phyloP scores from a whole-genome alignment of 1,139 yeast species.

The Hyphopichia burtonii region DNA sequence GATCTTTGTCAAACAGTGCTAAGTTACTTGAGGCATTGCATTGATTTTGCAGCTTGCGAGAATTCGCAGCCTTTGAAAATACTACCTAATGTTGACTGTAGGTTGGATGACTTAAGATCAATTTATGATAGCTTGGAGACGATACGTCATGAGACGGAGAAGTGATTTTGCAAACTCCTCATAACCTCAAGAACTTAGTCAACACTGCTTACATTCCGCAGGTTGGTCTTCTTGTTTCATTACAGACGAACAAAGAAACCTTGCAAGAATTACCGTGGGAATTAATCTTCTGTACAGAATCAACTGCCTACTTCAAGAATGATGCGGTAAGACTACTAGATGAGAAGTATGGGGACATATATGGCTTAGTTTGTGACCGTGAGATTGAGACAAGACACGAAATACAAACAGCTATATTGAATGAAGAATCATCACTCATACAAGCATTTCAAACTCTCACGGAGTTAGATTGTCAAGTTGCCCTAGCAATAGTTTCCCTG shows the following conservation, averaged over 20 bases:
- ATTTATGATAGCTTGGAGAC: constrained; percentile 35
- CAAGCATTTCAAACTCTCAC: constrained; percentile 20
- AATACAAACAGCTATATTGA: constrained; percentile 25
- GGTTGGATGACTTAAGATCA: constrained; percentile 27
- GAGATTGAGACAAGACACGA: constrained; percentile 40
- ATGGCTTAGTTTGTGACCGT: constrained; percentile 34
- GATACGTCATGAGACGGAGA: constrained; percentile 14
- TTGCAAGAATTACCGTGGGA: constrained; percentile 22
- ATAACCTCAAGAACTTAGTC: constrained; percentile 9
- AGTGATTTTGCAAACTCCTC: constrained; percentile 12
- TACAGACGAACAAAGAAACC: constrained; percentile 2
- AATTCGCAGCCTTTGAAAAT: constrained; percentile 28
- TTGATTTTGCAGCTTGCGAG: constrained; percentile 33
- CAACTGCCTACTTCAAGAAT: constrained; percentile 35
- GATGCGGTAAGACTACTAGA: constrained; percentile 28
- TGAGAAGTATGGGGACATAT: constrained; percentile 39
- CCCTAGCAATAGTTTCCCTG: constrained; percentile 34
- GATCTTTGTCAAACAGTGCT: constrained; percentile 8
- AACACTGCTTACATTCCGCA: constrained; percentile 46
- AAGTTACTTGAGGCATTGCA: constrained; percentile 12
- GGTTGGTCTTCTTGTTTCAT: constrained; percentile 37
- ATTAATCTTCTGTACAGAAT: constrained; percentile 36
- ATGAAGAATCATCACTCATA: constrained; percentile 12
- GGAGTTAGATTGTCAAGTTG: constrained; percentile 36
- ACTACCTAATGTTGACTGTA: constrained; percentile 22